Evolutionary conservation across 176 grass and related monocot species (phyloP), one percentile per base, ranked within the genome.

Genomic region (Triticum turgidum): DNA sequence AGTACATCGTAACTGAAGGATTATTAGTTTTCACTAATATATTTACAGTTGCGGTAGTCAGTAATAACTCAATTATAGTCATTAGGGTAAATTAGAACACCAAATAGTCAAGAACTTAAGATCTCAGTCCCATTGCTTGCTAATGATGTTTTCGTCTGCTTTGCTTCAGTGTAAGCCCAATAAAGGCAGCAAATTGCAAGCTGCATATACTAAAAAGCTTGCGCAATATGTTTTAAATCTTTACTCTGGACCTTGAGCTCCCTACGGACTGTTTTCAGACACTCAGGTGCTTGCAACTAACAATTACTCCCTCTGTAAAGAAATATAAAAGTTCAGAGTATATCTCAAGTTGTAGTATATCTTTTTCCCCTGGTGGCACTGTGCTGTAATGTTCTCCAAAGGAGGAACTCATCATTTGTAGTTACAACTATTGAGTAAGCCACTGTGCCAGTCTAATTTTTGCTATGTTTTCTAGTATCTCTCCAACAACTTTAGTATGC

Each of bases 101-200:
- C 37, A 14, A 65, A 65, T 18, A 51, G 70, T 73, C 22, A 73
- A 73, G 21, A 45, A 42, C 1, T 6, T 0, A 54, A 54, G 51
- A 54, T 73, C 38, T 6, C 11, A 47, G 58, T 66, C 5, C 34
- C 44, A 30, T 80, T 86, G 18, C 17, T 76, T 41, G 21, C 61
- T 54, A 68, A 69, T 77, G 86, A 44, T 77, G 7, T 12, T 22
- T 5, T 5, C 24, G 80, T 4, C 25, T 71, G 32, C 11, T 76
- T 77, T 42, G 45, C 24, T 34, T 88, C 59, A 67, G 35, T 81
- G 34, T 61, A 78, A 79, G 34, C 22, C 20, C 18, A 75, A 20
- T 5, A 65, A 75, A 74, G 20, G 49, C 41, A 58, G 18, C 47
- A 25, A 70, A 13, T 77, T 76, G 62, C 62, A 41, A 61, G 44